These are phyloP conservation scores for Dothideomycetes sp. DNA, from an alignment of 2,329 filamentous ascomycete species.

Conservation along the genomic window DNA sequence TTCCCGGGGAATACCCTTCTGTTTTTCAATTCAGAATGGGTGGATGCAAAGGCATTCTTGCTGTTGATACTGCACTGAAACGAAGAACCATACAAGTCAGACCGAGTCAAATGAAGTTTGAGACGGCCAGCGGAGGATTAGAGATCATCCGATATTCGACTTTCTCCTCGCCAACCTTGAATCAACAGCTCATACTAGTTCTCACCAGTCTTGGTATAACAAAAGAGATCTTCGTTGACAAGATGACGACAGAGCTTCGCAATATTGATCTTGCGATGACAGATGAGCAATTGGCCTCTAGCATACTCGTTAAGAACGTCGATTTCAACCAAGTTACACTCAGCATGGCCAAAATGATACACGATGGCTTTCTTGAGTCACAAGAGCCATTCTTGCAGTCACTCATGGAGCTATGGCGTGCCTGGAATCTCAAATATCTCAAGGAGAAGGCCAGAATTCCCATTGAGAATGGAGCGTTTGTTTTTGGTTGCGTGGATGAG, in stretches of 20 bases:
- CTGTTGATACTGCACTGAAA: slow-evolving; percentile 54
- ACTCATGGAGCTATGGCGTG: slow-evolving; percentile 71
- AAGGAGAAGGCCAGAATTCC: slow-evolving; percentile 87
- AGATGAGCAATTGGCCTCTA: slow-evolving; percentile 53
- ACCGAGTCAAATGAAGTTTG: slow-evolving; percentile 81
- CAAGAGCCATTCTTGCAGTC: slow-evolving; percentile 76
- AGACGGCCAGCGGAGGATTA: slow-evolving; percentile 57
- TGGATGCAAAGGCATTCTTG: slow-evolving; percentile 83
- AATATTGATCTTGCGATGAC: slow-evolving; percentile 63
- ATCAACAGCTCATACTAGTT: slow-evolving; percentile 84
- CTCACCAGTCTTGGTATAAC: slow-evolving; percentile 67
- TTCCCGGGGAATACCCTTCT: slow-evolving; percentile 56
- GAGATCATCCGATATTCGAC: slow-evolving; percentile 80
- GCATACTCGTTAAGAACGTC: slow-evolving; percentile 62
- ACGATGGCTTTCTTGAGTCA: slow-evolving; percentile 65
- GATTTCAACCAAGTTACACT: slow-evolving; percentile 80
- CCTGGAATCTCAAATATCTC: slow-evolving; percentile 80
- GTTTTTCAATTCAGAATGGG: slow-evolving; percentile 88
- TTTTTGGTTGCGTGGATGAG: slow-evolving; percentile 85
- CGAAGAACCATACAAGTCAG: slow-evolving; percentile 64
- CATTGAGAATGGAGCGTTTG: slow-evolving; percentile 73
- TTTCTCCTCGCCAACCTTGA: slow-evolving; percentile 69
- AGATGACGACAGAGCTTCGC: slow-evolving; percentile 58
- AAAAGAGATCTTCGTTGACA: slow-evolving; percentile 54
- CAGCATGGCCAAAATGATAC: slow-evolving; percentile 64